Evolutionary conservation across 352 stramenopile species (phyloP), one percentile per base, ranked within the genome.

Genomic region (Phytophthora europaea): DNA sequence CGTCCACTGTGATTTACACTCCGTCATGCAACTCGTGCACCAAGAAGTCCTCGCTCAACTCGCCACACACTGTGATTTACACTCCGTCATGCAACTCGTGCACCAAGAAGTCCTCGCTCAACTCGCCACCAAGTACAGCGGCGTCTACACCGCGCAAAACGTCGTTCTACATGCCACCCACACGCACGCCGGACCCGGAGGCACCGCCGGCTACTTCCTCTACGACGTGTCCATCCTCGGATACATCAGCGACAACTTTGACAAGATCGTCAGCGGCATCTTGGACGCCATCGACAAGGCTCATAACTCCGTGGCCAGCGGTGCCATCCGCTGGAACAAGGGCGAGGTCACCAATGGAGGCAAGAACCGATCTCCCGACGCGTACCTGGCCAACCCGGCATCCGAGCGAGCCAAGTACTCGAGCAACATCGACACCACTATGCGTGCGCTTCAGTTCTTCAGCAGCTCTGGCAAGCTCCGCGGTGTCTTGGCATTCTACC

Each of bases 141-240:
- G 78, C 9, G 9, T 85, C 16, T 89, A 89, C 81, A 76, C 76
- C 2, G 81, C 80, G 52, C 81, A 92, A 58, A 95, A 94, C 67
- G 74, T 94, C 13, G 72, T 84, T n/a, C 78, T 97, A 1, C 87
- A 87, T 62, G 90, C 87, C 26, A 96, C 87, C 4, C 91, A 97
- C 75, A 96, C 90, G n/a, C 91, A 97, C 67, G 88, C 84, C 20
- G 86, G 81, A 1, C 88, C 90, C 0, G 89, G 80, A 28, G 91
- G 91, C 3, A 91, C 90, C 31, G 68, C 91, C 0, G 86, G 90
- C 45, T 95, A 97, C 67, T 82, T 89, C 20, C 52, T 97, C 2
- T 97, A 93, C 75, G 75, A 85, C 59, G 65, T 86, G 20, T 83
- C 80, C 23, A 85, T 79, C 60, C 34, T 84, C 7, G 77, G 81